These are phyloP conservation scores for Carpinus viminea DNA, from an alignment of 306 rosid species.

Conservation along the genomic window DNA sequence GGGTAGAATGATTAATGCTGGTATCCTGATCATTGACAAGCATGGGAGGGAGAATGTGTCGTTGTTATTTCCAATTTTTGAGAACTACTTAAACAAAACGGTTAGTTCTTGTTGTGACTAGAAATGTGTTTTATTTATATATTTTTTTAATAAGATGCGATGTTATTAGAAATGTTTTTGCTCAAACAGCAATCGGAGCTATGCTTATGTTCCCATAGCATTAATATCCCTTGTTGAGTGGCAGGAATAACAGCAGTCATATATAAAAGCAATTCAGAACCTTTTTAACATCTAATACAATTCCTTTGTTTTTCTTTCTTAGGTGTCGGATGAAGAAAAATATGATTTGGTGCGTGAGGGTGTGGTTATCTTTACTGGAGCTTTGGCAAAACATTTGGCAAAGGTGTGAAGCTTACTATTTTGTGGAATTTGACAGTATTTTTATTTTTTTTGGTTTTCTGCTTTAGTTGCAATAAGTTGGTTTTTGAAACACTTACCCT, in stretches of 20 bases:
- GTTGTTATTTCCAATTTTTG: slow-evolving; percentile 89
- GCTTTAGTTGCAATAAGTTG: neutral
- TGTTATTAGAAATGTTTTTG: slow-evolving; percentile 17
- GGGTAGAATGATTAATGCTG: slow-evolving; percentile 97
- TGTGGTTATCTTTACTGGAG: slow-evolving; percentile 97
- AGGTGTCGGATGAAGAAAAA: slow-evolving; percentile 91
- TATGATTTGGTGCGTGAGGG: slow-evolving; percentile 99
- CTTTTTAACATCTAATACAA: slow-evolving; percentile 11
- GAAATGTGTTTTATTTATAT: neutral
- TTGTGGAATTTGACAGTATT: neutral
- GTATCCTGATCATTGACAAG: slow-evolving; percentile 91
- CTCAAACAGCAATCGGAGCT: slow-evolving; percentile 2
- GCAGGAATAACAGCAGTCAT: slow-evolving; percentile 1
- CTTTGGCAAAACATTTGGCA: slow-evolving; percentile 89
- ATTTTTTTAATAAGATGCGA: neutral
- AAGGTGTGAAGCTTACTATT: slow-evolving; percentile 50
- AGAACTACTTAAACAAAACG: slow-evolving; percentile 89
- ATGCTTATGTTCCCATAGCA: neutral
- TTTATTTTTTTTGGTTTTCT: neutral
- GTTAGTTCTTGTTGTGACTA: slow-evolving; percentile 37
- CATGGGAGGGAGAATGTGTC: slow-evolving; percentile 86
- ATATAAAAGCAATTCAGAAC: neutral
- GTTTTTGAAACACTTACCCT: neutral
- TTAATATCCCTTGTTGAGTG: neutral
- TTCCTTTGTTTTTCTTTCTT: slow-evolving; percentile 20